Base-by-base conservation (phyloP, 2,329 filamentous ascomycete species). In the Ophiostoma tasmaniense region DNA sequence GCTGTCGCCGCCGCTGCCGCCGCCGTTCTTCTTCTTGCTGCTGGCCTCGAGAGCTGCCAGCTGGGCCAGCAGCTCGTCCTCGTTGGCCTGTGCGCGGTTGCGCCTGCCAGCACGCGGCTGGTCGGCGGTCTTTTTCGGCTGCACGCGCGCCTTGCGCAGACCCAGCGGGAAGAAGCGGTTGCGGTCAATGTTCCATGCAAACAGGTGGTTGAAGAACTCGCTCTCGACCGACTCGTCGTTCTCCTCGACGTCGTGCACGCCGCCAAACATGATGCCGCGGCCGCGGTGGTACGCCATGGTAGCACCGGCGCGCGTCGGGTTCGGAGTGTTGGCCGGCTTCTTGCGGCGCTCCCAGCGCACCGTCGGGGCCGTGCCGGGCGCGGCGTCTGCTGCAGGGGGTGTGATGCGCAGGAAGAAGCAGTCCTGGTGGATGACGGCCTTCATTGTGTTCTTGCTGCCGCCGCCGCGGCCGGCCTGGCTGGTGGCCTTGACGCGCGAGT, bases 261-360 rank as follows among this genome's bases (percentile, higher is more conserved):
- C 95, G 62, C 95, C 95, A 76, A 98, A 98, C 75, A 92, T 80
- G 69, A 99, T 94, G 0, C 95, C 95, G 71, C 95, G 88, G 0
- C 94, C 93, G 78, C 94, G 95, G 80, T 99, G 95, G 77, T 89
- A 92, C 0, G 92, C 87, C 93, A 98, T 98, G 1, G 94, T 98
- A 0, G 92, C 88, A 39, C 95, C 95, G 2, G 93, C 93, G 28
- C 95, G 87, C 14, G 90, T 79, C 5, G 95, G 95, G 72, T 88
- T 91, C 0, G 95, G 95, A 8, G 90, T 81, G 76, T 99, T 99
- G 35, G 91, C 91, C 1, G 95, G 93, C 79, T 90, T 91, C 84
- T 98, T 99, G 70, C 95, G 85, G 72, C 89, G 89, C 80, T 99
- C 95, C 95, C 95, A 99, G 59, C 93, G 86, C 17, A 97, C 86